A percentile compares a stretch with the other conserved stretches of the same genome.
Conservation (phyloP, 202 grass and related monocot species). For the Thinopyrum obtusiflorum region DNA sequence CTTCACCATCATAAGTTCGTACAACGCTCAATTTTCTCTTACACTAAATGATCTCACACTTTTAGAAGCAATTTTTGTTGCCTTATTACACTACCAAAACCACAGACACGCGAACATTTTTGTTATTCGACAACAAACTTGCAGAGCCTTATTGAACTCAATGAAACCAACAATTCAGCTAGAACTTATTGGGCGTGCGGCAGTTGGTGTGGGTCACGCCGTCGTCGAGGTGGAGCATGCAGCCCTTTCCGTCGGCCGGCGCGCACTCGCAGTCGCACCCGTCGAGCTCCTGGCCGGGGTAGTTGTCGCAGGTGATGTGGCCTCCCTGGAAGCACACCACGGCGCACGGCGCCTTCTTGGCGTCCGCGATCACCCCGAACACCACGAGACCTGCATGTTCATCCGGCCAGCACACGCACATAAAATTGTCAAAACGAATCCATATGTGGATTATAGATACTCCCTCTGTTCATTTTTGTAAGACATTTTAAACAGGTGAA, state of each 20-base stretch:
- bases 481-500: too few relatives aligned
- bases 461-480: too few relatives aligned
- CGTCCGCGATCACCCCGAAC: background rate
- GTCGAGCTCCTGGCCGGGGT: conserved; percentile 19
- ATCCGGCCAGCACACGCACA: background rate
- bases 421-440: background rate
- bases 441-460: background rate
- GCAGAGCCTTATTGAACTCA: background rate
- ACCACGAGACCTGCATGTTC: background rate
- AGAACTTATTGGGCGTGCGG: background rate
- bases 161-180: background rate
- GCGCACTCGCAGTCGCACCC: conserved; percentile 45
- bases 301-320: conserved; percentile 51
- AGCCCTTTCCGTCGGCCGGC: conserved; percentile 27
- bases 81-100: too few relatives aligned
- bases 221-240: conserved; percentile 33
- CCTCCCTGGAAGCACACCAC: conserved; percentile 35
- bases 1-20: too few relatives aligned
- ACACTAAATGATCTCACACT: too few relatives aligned
- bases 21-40: too few relatives aligned
- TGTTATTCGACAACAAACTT: background rate
- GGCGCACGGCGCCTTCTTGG: background rate
- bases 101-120: too few relatives aligned
- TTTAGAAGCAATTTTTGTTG: too few relatives aligned
- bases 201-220: conserved; percentile 13